Conservation (phyloP, 2,329 filamentous ascomycete species). For the Pseudomassariella vexata region DNA sequence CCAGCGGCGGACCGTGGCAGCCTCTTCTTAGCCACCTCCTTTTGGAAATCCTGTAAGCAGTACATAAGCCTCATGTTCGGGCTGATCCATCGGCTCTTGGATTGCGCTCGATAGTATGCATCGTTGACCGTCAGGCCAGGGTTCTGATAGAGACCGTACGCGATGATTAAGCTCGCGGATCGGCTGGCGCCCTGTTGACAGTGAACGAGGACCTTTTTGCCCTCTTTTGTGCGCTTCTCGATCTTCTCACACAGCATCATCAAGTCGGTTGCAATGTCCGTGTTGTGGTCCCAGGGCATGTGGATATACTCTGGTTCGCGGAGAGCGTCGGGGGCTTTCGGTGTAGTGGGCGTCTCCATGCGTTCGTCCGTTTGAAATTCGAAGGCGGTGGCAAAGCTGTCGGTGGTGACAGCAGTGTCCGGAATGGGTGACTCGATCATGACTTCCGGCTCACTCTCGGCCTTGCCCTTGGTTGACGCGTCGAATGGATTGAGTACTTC, state of each 20-base stretch:
- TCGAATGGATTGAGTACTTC: constrained; percentile 75
- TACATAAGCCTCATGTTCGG: constrained; percentile 92
- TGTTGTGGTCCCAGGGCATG: constrained; percentile 84
- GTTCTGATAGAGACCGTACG: constrained; percentile 76
- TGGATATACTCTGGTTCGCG: constrained; percentile 75
- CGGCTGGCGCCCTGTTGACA: constrained; percentile 83
- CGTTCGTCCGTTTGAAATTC: constrained; percentile 42
- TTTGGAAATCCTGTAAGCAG: constrained; percentile 77
- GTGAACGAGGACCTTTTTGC: constrained; percentile 76
- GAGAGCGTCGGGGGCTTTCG: constrained; percentile 40
- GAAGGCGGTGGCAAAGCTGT: constrained; percentile 56
- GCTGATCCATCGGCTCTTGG: constrained; percentile 80
- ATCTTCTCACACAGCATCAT: constrained; percentile 71
- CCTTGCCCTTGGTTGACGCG: constrained; percentile 22
- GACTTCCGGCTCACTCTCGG: constrained; percentile 20
- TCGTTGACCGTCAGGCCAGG: constrained; percentile 74
- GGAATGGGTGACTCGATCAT: constrained; percentile 39
- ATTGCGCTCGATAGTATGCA: constrained; percentile 75
- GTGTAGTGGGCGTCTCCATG: constrained; percentile 48
- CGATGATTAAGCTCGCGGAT: constrained; percentile 80
- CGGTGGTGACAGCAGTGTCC: constrained; percentile 52
- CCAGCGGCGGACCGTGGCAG: constrained; percentile 39
- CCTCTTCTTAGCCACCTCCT: constrained; percentile 50
- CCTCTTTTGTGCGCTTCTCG: constrained; percentile 63
- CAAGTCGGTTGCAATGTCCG: constrained; percentile 73